A percentile compares a stretch with the other conserved stretches of the same genome.
These are phyloP conservation scores for Solanum chacoense DNA, from an alignment of 305 asterid genomes.

Conservation along the genomic window DNA sequence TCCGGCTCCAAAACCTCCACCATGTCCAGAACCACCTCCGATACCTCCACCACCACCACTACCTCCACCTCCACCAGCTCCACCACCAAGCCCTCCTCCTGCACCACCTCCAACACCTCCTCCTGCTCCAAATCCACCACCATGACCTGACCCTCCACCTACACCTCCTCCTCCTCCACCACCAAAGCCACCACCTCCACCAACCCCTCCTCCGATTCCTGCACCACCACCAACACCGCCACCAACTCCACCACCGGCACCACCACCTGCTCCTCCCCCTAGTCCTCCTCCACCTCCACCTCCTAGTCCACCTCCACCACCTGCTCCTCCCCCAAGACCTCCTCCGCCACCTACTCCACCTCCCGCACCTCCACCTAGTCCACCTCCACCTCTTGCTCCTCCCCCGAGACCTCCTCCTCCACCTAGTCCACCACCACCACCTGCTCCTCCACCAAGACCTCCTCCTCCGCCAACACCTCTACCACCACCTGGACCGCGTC, in stretches of 20 bases:
- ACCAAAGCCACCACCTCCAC: conserved; percentile 15
- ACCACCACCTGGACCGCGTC: conserved; percentile 12
- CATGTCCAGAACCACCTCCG: conserved; percentile 26
- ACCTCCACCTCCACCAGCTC: conserved; percentile 27
- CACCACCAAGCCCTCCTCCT: conserved; percentile 29
- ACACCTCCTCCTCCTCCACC: conserved; percentile 25
- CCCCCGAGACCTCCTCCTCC: conserved; percentile 25
- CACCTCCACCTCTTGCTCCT: conserved; percentile 26
- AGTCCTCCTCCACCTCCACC: background rate
- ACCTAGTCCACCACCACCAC: conserved; percentile 10
- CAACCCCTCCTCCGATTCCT: conserved; percentile 16
- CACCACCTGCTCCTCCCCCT: background rate
- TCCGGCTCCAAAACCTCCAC: conserved; percentile 26
- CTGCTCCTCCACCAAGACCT: background rate
- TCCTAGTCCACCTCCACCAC: background rate
- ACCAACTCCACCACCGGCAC: background rate
- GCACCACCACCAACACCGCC: conserved; percentile 18
- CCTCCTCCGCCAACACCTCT: conserved; percentile 6
- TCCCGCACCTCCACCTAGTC: background rate
- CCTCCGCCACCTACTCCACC: background rate
- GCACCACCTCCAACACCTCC: conserved; percentile 32
- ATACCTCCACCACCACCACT: conserved; percentile 31
- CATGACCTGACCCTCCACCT: conserved; percentile 31
- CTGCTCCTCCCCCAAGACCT: background rate
- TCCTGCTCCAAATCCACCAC: conserved; percentile 31